Percentiles rank a stretch among this genome's conserved stretches.
phyloP scores from a whole-genome alignment of 768 basidiomycete genomes.

The Fibroporia radiculosa region DNA sequence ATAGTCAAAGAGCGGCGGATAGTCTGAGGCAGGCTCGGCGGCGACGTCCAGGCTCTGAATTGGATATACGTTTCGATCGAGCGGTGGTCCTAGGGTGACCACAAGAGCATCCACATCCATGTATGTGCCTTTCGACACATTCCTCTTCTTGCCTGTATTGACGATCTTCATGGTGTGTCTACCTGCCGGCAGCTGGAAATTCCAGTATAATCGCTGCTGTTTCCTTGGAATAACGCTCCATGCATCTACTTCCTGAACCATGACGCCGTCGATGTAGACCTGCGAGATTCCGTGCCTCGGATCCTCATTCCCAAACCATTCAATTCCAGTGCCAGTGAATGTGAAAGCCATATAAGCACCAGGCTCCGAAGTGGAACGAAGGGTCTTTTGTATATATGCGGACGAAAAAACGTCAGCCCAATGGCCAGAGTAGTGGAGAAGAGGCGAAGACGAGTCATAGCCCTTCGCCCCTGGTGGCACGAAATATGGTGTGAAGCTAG shows the following conservation, averaged over 20 bases:
- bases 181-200: constrained; percentile 40
- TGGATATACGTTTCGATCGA: neutral
- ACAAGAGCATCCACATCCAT: constrained; percentile 63
- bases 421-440: constrained; percentile 52
- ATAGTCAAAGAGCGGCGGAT: constrained; percentile 14
- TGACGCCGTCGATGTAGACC: constrained; percentile 52
- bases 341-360: constrained; percentile 47
- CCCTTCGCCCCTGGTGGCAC: constrained; percentile 66
- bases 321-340: constrained; percentile 69
- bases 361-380: constrained; percentile 40
- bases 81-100: constrained; percentile 38
- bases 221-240: constrained; percentile 29
- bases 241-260: constrained; percentile 37
- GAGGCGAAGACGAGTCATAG: constrained; percentile 61
- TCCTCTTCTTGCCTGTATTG: constrained; percentile 39
- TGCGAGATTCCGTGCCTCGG: constrained; percentile 44
- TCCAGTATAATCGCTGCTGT: constrained; percentile 63
- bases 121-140: constrained; percentile 25
- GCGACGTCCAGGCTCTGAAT: constrained; percentile 6
- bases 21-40: constrained; percentile 3
- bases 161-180: constrained; percentile 59
- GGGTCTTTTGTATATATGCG: constrained; percentile 41
- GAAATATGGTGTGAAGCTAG: constrained; percentile 59
- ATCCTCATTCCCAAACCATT: constrained; percentile 66
- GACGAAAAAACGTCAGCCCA: constrained; percentile 52